A percentile compares a stretch with the other conserved stretches of the same genome.
Evolutionary conservation across 345 rosid species (phyloP).

Genomic region (Hibiscus mutabilis): DNA sequence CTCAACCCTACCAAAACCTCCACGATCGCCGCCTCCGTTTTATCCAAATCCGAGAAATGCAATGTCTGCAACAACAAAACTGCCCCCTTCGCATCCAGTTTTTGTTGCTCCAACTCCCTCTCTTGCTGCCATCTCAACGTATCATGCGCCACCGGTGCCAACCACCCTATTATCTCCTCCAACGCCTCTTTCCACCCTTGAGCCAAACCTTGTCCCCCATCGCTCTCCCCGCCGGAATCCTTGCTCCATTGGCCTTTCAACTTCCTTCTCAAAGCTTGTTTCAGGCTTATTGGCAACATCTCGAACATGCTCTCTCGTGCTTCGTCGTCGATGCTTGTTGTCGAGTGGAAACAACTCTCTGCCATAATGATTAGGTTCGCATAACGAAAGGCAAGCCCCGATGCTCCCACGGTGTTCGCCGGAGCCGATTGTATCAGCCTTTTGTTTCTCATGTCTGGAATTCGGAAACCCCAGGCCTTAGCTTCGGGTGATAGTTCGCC

Average conservation of each 20-base stretch:
- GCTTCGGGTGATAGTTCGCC: slow-evolving; percentile 2
- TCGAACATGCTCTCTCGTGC: slow-evolving; percentile 30
- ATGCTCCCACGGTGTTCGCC: slow-evolving; percentile 33
- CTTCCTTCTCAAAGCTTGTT: slow-evolving; percentile 24
- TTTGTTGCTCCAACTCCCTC: slow-evolving; percentile 39
- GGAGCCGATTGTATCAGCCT: slow-evolving; percentile 19
- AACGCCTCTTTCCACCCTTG: slow-evolving; percentile 41
- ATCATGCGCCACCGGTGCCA: slow-evolving; percentile 43
- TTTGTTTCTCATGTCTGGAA: neutral
- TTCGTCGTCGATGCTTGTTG: slow-evolving; percentile 23
- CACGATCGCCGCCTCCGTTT: slow-evolving; percentile 45
- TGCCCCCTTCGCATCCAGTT: slow-evolving; percentile 25
- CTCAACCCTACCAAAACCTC: slow-evolving; percentile 54
- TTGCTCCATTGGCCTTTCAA: slow-evolving; percentile 24
- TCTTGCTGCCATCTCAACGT: slow-evolving; percentile 50
- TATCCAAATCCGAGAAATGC: slow-evolving; percentile 47
- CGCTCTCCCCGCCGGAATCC: neutral
- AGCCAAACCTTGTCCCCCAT: slow-evolving; percentile 15
- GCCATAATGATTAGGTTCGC: slow-evolving; percentile 35
- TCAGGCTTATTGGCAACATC: slow-evolving; percentile 32
- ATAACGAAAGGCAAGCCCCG: slow-evolving; percentile 40
- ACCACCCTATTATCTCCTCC: slow-evolving; percentile 41
- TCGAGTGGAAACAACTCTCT: slow-evolving; percentile 24
- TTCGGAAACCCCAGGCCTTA: neutral
- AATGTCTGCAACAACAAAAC: slow-evolving; percentile 43